These are phyloP conservation scores for Pseudogymnoascus destructans DNA, from an alignment of 2,329 filamentous ascomycete genomes.

Conservation along the genomic window DNA sequence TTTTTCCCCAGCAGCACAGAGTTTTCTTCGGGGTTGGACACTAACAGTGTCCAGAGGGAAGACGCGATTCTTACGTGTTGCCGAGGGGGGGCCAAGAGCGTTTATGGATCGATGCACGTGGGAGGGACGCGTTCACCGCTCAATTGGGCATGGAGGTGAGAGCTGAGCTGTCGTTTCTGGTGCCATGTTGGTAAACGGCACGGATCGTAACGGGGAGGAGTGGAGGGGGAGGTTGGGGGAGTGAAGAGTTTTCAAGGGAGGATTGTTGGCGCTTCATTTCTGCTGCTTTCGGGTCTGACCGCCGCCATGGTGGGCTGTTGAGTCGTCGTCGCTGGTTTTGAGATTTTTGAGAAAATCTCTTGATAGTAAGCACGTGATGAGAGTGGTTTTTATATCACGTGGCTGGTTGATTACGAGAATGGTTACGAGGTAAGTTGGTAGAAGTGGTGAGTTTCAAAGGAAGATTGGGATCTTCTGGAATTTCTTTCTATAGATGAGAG, in stretches of 20 bases:
- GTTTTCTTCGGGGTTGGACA: not conserved
- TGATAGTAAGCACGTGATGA: not conserved
- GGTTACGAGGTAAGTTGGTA: not conserved
- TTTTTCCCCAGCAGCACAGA: not conserved
- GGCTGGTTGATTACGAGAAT: not conserved
- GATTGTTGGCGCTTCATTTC: not conserved
- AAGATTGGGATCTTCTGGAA: not conserved
- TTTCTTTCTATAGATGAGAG: not conserved
- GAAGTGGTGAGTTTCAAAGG: not conserved
- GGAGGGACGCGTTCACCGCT: not conserved
- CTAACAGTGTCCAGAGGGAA: not conserved
- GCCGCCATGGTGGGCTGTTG: not conserved
- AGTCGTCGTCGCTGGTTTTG: not conserved
- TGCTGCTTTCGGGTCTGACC: not conserved
- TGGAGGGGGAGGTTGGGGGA: not conserved
- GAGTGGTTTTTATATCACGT: not conserved
- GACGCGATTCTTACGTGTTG: slow-evolving; percentile 9
- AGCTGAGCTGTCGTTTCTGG: not conserved
- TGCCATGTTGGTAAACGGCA: not conserved
- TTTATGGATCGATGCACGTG: not conserved
- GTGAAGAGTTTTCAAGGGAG: not conserved
- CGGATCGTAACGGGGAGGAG: not conserved
- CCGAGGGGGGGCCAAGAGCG: not conserved
- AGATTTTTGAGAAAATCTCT: not conserved
- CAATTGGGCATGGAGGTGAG: not conserved